Base-by-base conservation (phyloP, 768 basidiomycete genomes). In the Tubosaeta sp. region DNA sequence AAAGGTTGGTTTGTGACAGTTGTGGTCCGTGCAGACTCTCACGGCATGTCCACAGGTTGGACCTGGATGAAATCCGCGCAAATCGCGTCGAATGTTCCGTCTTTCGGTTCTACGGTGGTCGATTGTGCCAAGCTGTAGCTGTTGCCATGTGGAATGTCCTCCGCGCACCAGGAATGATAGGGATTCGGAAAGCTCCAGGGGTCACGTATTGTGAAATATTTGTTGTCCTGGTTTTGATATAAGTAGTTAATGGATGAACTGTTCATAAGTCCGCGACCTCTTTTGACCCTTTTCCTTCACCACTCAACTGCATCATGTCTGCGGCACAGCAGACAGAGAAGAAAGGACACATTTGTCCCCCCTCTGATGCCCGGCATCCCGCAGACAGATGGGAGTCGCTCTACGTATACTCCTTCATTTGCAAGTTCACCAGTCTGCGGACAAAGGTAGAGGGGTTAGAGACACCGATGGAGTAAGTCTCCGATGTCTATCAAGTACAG, bases 381-480 rank as follows among this genome's bases (percentile, higher is more conserved):
- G 75, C 76, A 50, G 85, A 86, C 72, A 86, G 86, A 70, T 93
- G 91, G 91, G 91, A 93, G 72, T 82, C 85, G 6, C 71, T 89
- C 58, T 92, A 91, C 70, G 81, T 93, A 34, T 93, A 90, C 69
- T 80, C 84, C 29, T 93, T 93, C 73, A 84, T 93, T 57, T 83
- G 80, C 74, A 88, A 81, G 70, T 93, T 89, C 74, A 89, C 88
- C 22, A 74, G 79, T 69, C 74, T 92, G 60, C 82, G 80, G 59
- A 75, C 76, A 53, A 90, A 88, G 71, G 75, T 88, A 35, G 87
- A 89, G 68, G 88, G 90, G 51, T 71, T 92, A 53, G 83, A 91
- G 63, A 79, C 83, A 58, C 81, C 87, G 44, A 85, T 86, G 84
- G 88, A 91, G 91, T 93, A 71, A 74, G 90, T 81, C 52, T 48